Percentiles rank a stretch among this genome's conserved stretches.
phyloP scores from a whole-genome alignment of 2,329 filamentous ascomycete species.

The Magnaporthiopsis incrustans region DNA sequence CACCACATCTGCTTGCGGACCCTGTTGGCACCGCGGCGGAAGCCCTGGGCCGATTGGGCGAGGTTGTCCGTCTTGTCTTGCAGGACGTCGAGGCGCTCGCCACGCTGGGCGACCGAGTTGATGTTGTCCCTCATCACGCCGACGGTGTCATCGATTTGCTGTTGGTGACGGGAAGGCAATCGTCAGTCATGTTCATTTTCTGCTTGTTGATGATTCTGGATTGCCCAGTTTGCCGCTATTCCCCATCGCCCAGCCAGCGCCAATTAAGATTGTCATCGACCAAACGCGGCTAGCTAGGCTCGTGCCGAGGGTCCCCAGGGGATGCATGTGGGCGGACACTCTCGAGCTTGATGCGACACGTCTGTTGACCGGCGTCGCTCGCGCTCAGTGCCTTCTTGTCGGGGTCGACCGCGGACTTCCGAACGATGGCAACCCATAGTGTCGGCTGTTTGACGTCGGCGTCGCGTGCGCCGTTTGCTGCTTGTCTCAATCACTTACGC shows the following conservation, averaged over 20 bases:
- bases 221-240: neutral
- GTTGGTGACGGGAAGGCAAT: conserved; percentile 9
- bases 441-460: too few species aligned
- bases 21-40: conserved; percentile 91
- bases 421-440: neutral
- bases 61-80: conserved; percentile 95
- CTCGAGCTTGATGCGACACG: neutral
- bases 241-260: neutral
- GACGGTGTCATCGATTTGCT: conserved; percentile 98
- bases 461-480: too few species aligned
- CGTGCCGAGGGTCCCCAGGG: too few species aligned
- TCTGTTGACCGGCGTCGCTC: too few species aligned
- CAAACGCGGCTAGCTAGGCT: neutral
- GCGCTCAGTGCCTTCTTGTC: neutral
- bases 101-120: conserved; percentile 91
- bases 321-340: too few species aligned
- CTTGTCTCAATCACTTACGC: conserved; percentile 53
- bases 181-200: neutral
- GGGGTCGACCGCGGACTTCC: neutral
- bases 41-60: conserved; percentile 85
- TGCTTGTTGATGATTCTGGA: neutral
- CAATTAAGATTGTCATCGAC: neutral
- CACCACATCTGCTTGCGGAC: conserved; percentile 99
- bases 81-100: conserved; percentile 76
- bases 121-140: conserved; percentile 96